A percentile compares a stretch with the other conserved stretches of the same genome.
phyloP scores from a whole-genome alignment of 2,329 filamentous ascomycete genomes.

The Hymenoscyphus scutula region DNA sequence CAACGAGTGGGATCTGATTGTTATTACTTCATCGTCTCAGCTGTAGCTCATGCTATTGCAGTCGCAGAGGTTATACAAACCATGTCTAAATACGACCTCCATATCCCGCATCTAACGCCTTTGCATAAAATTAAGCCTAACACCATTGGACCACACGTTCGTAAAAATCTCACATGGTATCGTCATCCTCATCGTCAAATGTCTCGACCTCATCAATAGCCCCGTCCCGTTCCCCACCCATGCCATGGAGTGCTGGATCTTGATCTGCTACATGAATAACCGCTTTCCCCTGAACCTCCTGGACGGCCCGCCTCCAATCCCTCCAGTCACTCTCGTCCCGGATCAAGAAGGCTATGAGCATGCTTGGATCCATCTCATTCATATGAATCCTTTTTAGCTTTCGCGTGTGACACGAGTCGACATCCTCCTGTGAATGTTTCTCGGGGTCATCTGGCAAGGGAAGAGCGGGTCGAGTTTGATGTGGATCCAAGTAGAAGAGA shows the following conservation, averaged over 20 bases:
- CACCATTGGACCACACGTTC: neutral
- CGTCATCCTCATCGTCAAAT: conserved; percentile 68
- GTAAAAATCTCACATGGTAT: conserved; percentile 35
- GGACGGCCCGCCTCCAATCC: conserved; percentile 75
- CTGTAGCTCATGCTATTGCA: neutral
- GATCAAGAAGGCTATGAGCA: conserved; percentile 93
- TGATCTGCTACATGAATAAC: conserved; percentile 81
- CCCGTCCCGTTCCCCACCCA: conserved; percentile 59
- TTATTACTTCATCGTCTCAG: neutral
- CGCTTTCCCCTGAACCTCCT: conserved; percentile 73
- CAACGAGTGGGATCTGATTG: neutral
- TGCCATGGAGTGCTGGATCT: conserved; percentile 56
- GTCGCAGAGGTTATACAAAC: conserved; percentile 5
- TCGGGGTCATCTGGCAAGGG: conserved; percentile 57
- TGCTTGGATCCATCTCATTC: conserved; percentile 94
- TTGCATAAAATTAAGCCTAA: neutral
- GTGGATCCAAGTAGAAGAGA: conserved; percentile 94
- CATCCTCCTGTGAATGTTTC: conserved; percentile 67
- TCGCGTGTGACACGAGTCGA: conserved; percentile 83
- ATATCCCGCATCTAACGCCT: conserved; percentile 7
- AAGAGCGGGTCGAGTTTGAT: conserved; percentile 75
- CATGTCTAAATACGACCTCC: neutral
- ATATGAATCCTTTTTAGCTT: conserved; percentile 80
- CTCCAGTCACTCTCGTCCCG: conserved; percentile 78
- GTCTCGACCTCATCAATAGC: conserved; percentile 89